Percentiles rank a stretch among this genome's conserved stretches.
phyloP scores from a whole-genome alignment of 257 asterid species.

The Nicotiana attenuata region DNA sequence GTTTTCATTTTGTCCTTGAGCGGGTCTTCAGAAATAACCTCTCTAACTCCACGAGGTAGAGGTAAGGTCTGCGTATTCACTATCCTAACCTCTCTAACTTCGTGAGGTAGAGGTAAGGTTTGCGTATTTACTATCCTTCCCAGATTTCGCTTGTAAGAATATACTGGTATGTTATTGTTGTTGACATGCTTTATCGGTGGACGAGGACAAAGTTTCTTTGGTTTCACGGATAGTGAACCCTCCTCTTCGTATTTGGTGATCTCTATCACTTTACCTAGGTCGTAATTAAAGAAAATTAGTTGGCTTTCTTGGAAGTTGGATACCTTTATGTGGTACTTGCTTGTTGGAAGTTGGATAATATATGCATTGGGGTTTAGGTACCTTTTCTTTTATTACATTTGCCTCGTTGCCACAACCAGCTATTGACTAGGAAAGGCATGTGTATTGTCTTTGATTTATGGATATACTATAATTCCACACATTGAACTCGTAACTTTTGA shows the following conservation, averaged over 20 bases:
- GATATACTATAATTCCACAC: neutral
- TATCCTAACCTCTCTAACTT: too few species aligned
- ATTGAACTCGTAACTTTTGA: too few species aligned
- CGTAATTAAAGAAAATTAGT: neutral
- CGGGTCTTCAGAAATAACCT: too few species aligned
- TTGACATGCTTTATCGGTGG: neutral
- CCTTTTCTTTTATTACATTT: neutral
- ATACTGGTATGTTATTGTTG: too few species aligned
- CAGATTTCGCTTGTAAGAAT: too few species aligned
- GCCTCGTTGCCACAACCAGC: neutral
- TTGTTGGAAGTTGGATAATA: conserved; percentile 11
- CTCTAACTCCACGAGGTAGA: too few species aligned
- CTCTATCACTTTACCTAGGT: neutral
- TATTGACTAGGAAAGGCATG: neutral
- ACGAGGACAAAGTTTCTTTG: neutral
- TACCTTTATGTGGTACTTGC: conserved; percentile 12
- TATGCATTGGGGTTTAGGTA: conserved; percentile 12
- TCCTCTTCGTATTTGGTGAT: neutral
- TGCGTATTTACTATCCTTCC: too few species aligned
- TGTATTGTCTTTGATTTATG: neutral
- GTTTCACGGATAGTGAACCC: neutral
- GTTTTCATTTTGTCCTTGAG: too few species aligned
- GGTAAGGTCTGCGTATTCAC: too few species aligned
- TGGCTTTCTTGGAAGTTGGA: conserved; percentile 22
- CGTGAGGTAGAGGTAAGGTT: too few species aligned